Percentiles rank a stretch among this genome's conserved stretches.
Evolutionary conservation across 441 rosid species (phyloP).

Genomic region (Adansonia grandidieri): DNA sequence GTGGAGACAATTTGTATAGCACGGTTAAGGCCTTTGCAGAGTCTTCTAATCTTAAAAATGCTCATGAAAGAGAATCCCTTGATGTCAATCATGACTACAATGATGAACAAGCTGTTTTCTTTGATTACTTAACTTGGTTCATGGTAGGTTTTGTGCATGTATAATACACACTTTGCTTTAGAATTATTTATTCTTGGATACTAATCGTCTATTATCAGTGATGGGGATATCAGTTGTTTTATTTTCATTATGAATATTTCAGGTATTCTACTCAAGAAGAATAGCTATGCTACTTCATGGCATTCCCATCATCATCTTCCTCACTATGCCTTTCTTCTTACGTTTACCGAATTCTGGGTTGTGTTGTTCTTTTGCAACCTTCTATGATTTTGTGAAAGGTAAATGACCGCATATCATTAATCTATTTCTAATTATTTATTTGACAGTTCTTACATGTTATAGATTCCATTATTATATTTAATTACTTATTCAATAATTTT

Average conservation of each 20-base stretch:
- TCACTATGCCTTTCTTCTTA: slow-evolving; percentile 66
- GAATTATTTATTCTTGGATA: slow-evolving; percentile 22
- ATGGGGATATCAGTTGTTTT: slow-evolving; percentile 21
- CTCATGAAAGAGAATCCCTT: slow-evolving; percentile 59
- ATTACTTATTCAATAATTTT: slow-evolving; percentile 2
- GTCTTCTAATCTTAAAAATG: slow-evolving; percentile 69
- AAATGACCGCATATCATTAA: slow-evolving; percentile 17
- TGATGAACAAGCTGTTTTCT: slow-evolving; percentile 85
- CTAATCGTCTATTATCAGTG: slow-evolving; percentile 2
- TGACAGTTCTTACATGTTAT: slow-evolving; percentile 13
- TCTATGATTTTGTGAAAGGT: slow-evolving; percentile 81
- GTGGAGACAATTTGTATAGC: slow-evolving; percentile 88
- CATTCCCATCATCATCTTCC: slow-evolving; percentile 65
- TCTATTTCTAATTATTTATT: slow-evolving; percentile 2
- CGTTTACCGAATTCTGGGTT: slow-evolving; percentile 51
- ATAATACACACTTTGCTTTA: neutral
- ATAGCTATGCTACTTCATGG: slow-evolving; percentile 74
- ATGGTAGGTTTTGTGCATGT: slow-evolving; percentile 51
- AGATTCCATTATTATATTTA: slow-evolving; percentile 7
- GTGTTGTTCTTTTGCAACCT: slow-evolving; percentile 52
- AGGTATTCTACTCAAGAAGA: slow-evolving; percentile 84
- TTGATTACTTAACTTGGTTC: slow-evolving; percentile 86
- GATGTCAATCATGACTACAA: slow-evolving; percentile 40
- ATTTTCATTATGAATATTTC: slow-evolving; percentile 39
- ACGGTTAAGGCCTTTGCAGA: slow-evolving; percentile 75